Evolutionary conservation across 805 yeast genomes (phyloP).

Genomic region (Lipomyces anomalus): DNA sequence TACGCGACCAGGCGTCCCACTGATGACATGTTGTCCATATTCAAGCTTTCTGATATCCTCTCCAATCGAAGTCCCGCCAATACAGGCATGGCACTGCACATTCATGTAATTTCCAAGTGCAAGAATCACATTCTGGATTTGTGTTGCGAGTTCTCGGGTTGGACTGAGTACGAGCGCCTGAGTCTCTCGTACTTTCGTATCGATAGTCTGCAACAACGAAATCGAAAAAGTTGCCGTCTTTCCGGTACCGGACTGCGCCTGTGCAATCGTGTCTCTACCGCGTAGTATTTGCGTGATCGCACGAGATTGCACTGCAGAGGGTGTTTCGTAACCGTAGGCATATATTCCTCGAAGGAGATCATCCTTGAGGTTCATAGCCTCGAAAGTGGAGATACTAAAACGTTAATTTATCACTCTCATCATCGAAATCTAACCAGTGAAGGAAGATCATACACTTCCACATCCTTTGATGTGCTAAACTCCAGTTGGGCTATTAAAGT

Average conservation of each 20-base stretch:
- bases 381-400: conserved; percentile 13
- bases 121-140: conserved; percentile 81
- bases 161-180: conserved; percentile 76
- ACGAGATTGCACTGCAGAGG: conserved; percentile 76
- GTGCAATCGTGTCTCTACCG: conserved; percentile 71
- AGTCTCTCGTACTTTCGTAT: conserved; percentile 24
- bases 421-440: not conserved
- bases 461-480: conserved; percentile 55
- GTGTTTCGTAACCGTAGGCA: conserved; percentile 75
- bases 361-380: conserved; percentile 28
- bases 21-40: conserved; percentile 83
- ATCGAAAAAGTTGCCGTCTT: conserved; percentile 86
- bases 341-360: conserved; percentile 55
- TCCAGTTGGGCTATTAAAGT: conserved; percentile 36
- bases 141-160: conserved; percentile 92
- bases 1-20: conserved; percentile 97
- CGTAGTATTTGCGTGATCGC: conserved; percentile 74
- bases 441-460: conserved; percentile 32
- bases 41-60: conserved; percentile 71
- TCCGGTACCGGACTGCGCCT: conserved; percentile 88
- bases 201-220: conserved; percentile 42
- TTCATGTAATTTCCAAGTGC: conserved; percentile 86
- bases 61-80: conserved; percentile 84
- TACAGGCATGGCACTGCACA: conserved; percentile 80
- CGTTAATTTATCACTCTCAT: conserved; percentile 3